phyloP scores from a whole-genome alignment of 768 basidiomycete species.

The Russula brevipes region DNA sequence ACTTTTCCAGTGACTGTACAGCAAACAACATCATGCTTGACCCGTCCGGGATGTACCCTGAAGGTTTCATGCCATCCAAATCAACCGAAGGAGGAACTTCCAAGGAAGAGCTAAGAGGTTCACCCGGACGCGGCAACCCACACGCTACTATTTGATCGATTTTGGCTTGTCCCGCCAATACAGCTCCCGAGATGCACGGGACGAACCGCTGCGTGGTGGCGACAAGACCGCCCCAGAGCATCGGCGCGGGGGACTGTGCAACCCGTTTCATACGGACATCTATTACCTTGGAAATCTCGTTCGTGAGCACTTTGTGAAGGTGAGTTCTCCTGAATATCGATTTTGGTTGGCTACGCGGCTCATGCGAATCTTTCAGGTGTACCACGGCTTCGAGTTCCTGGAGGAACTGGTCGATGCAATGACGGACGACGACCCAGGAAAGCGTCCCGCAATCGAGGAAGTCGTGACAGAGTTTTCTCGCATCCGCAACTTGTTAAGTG shows the following conservation, averaged over 20 bases:
- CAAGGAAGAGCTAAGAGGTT: conserved; percentile 27
- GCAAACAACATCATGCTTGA: conserved; percentile 31
- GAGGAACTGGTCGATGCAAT: conserved; percentile 31
- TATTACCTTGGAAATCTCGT: conserved; percentile 36
- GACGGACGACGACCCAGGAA: conserved; percentile 32
- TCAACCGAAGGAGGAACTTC: conserved; percentile 24
- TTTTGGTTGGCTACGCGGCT: not conserved
- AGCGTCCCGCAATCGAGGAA: conserved; percentile 32
- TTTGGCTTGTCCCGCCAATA: conserved; percentile 36
- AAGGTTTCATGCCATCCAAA: conserved; percentile 30
- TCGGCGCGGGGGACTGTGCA: conserved; percentile 15
- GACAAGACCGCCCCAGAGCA: conserved; percentile 40
- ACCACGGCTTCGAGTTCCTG: conserved; percentile 33
- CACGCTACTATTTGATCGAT: conserved; percentile 36
- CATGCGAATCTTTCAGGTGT: conserved; percentile 24
- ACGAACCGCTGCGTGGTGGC: conserved; percentile 35
- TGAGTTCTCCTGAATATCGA: not conserved
- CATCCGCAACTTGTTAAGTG: conserved; percentile 24
- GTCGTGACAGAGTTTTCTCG: conserved; percentile 31
- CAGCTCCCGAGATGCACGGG: conserved; percentile 28
- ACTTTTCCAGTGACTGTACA: conserved; percentile 13
- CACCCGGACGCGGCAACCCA: conserved; percentile 31
- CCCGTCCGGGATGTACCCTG: conserved; percentile 26
- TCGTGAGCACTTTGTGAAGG: conserved; percentile 28
- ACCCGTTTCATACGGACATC: conserved; percentile 36